These are phyloP conservation scores for Yamadazyma sp. DNA, from an alignment of 805 yeast species.

Conservation along the genomic window DNA sequence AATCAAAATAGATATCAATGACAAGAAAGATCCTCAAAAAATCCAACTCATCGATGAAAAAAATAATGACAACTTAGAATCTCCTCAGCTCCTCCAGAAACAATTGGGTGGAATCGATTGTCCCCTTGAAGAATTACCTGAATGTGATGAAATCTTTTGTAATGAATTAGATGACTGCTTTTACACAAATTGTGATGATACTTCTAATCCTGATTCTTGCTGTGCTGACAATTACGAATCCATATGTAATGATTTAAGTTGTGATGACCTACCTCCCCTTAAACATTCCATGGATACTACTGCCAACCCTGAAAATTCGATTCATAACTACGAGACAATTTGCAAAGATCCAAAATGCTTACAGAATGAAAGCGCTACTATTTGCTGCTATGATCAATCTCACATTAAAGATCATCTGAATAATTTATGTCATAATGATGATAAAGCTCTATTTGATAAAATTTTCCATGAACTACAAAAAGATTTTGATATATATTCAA, in stretches of 20 bases:
- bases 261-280: no score
- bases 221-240: conserved; percentile 5
- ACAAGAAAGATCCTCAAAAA: background rate
- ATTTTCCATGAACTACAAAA: conserved; percentile 36
- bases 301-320: no score
- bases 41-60: background rate
- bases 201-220: conserved; percentile 3
- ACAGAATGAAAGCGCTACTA: conserved; percentile 6
- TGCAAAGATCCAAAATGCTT: conserved; percentile 11
- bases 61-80: background rate
- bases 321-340: background rate
- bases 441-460: conserved; percentile 35
- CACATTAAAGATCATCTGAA: conserved; percentile 15
- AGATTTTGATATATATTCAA: conserved; percentile 17
- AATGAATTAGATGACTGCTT: conserved; percentile 45
- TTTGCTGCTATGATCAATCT: conserved; percentile 12
- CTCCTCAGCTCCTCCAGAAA: background rate
- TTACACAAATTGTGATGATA: conserved; percentile 33
- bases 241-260: conserved; percentile 5
- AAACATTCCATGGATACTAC: no score
- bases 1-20: background rate
- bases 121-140: conserved; percentile 24
- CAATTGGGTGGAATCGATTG: conserved; percentile 3
- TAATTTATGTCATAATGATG: conserved; percentile 29
- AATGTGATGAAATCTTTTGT: conserved; percentile 40